Conservation (phyloP, 2,329 filamentous ascomycete genomes). For the Bipolaris gigantea region DNA sequence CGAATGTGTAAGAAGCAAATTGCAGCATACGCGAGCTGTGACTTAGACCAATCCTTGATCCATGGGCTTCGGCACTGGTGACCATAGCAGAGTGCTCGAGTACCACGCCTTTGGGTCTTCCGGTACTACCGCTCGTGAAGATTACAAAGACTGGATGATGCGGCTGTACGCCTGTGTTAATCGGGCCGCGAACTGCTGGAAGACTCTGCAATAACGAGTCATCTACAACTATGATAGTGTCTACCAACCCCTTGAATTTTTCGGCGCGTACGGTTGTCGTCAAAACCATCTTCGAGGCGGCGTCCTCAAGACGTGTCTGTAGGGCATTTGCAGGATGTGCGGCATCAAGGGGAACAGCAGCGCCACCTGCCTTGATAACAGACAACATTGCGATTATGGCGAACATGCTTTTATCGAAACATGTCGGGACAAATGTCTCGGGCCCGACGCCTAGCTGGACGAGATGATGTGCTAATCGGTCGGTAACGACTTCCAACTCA, state of each 20-base stretch:
- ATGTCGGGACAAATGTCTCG: conserved; percentile 41
- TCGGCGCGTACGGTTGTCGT: conserved; percentile 44
- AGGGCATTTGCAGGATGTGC: conserved; percentile 40
- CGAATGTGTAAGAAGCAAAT: conserved; percentile 56
- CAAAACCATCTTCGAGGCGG: conserved; percentile 46
- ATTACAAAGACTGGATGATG: conserved; percentile 38
- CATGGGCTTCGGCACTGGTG: conserved; percentile 37
- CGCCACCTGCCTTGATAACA: conserved; percentile 45
- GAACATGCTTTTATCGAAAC: conserved; percentile 46
- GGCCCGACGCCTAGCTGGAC: conserved; percentile 35
- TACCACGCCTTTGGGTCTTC: conserved; percentile 40
- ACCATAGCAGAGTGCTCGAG: conserved; percentile 39
- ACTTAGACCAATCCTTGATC: conserved; percentile 29
- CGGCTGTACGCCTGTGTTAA: conserved; percentile 26
- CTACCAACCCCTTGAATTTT: conserved; percentile 47
- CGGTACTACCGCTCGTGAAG: conserved; percentile 40
- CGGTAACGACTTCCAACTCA: conserved; percentile 30
- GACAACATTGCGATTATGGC: conserved; percentile 44
- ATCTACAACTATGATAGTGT: conserved; percentile 43
- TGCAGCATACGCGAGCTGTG: conserved; percentile 40
- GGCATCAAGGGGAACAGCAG: conserved; percentile 43
- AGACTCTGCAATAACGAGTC: conserved; percentile 42
- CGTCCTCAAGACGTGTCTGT: conserved; percentile 46
- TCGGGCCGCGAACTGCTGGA: conserved; percentile 12
- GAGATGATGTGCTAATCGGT: conserved; percentile 36